A percentile compares a stretch with the other conserved stretches of the same genome.
These are phyloP conservation scores for Alternaria brassicicola DNA, from an alignment of 2,329 filamentous ascomycete genomes.

Conservation along the genomic window DNA sequence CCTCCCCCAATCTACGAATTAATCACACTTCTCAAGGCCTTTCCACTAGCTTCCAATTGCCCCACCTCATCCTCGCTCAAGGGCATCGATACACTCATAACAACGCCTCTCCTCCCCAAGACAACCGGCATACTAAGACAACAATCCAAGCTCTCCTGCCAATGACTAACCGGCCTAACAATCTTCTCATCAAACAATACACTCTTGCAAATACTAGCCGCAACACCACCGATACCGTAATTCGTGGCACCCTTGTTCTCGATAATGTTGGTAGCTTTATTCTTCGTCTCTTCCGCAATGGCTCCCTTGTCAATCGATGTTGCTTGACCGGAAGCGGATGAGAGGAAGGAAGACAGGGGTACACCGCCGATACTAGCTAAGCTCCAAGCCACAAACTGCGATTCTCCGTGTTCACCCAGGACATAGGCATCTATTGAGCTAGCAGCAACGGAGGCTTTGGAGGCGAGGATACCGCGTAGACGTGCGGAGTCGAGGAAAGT, in stretches of 20 bases:
- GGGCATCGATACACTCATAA: slow-evolving; percentile 14
- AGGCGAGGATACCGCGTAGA: slow-evolving; percentile 20
- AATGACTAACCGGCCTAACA: slow-evolving; percentile 21
- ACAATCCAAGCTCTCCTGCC: slow-evolving; percentile 16
- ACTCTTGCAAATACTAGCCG: slow-evolving; percentile 23
- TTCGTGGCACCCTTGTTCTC: slow-evolving; percentile 30
- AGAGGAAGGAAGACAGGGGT: slow-evolving; percentile 3
- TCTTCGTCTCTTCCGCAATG: slow-evolving; percentile 21
- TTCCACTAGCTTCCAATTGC: slow-evolving; percentile 18
- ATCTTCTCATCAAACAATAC: slow-evolving; percentile 22
- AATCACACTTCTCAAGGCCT: slow-evolving; percentile 22
- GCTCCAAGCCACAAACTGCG: slow-evolving; percentile 27
- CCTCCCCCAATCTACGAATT: no score
- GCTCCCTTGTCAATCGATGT: slow-evolving; percentile 6
- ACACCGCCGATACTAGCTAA: slow-evolving; percentile 18
- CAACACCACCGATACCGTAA: slow-evolving; percentile 28
- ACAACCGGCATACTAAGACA: slow-evolving; percentile 28
- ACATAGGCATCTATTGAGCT: slow-evolving; percentile 26
- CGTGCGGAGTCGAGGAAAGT: slow-evolving; percentile 30
- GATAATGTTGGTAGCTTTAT: slow-evolving; percentile 23
- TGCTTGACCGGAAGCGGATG: background rate
- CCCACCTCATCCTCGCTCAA: slow-evolving; percentile 15
- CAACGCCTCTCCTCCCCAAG: slow-evolving; percentile 20
- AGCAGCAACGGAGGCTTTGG: slow-evolving; percentile 19
- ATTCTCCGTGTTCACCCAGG: slow-evolving; percentile 26